phyloP scores from a whole-genome alignment of 2,329 filamentous ascomycete species.

The Blastomyces parvus region DNA sequence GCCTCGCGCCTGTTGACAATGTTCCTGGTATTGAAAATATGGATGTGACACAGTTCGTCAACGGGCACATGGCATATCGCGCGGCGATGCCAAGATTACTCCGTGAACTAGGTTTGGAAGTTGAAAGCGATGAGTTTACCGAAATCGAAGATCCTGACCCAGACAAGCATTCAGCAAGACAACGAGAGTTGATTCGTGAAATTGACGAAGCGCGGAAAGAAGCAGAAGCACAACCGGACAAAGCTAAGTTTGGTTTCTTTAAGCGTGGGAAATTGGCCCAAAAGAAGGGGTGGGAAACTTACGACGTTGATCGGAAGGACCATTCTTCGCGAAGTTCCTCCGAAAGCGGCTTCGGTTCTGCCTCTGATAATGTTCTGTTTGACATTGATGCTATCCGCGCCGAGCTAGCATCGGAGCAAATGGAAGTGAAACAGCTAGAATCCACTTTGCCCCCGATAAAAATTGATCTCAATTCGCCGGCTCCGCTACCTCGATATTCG shows the following conservation, averaged over 20 bases:
- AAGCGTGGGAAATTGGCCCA: slow-evolving; percentile 62
- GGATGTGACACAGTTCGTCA: slow-evolving; percentile 74
- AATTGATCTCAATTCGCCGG: slow-evolving; percentile 45
- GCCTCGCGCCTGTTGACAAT: slow-evolving; percentile 64
- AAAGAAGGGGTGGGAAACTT: slow-evolving; percentile 90
- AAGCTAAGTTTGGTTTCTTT: slow-evolving; percentile 67
- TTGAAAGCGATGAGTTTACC: slow-evolving; percentile 85
- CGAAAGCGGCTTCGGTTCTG: slow-evolving; percentile 21
- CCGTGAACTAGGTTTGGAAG: slow-evolving; percentile 78
- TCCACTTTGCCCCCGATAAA: slow-evolving; percentile 87
- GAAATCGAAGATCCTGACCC: slow-evolving; percentile 98
- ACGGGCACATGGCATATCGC: slow-evolving; percentile 95
- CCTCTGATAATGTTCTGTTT: slow-evolving; percentile 59
- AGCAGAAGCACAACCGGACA: slow-evolving; percentile 68
- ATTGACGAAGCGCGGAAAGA: slow-evolving; percentile 89
- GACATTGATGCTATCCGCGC: slow-evolving; percentile 90
- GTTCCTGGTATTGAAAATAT: slow-evolving; percentile 82
- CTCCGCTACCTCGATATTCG: slow-evolving; percentile 15
- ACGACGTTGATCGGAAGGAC: slow-evolving; percentile 54
- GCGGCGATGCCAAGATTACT: slow-evolving; percentile 81
- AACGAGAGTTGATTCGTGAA: slow-evolving; percentile 89
- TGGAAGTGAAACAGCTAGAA: slow-evolving; percentile 69
- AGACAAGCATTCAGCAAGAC: slow-evolving; percentile 77
- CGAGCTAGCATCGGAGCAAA: slow-evolving; percentile 64
- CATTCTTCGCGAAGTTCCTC: slow-evolving; percentile 21